Base-by-base conservation (phyloP, 164 flowering plant species). In the Berberis thunbergii region DNA sequence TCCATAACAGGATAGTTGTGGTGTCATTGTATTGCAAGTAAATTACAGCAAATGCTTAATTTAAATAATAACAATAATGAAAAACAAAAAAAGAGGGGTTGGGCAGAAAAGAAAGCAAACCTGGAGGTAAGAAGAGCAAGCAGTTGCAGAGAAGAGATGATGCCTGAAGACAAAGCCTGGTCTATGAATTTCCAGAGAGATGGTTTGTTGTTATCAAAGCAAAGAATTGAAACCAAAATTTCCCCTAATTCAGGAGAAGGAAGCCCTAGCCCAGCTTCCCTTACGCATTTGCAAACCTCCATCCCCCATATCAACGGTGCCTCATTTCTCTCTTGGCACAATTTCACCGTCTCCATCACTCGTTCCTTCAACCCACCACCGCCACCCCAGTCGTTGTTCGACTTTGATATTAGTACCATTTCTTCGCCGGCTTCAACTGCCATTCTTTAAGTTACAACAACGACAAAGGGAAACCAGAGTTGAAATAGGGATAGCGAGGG, bases 61-160 rank as follows among this genome's bases (percentile, higher is more conserved):
- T 49, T 6, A 49, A 6, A 49, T 49, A 49, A 49, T 11, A 6
- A 49, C 11, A 49, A 49, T 11, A 49, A 6, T 11, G 11, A 6
- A 6, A 49, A 11, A 6, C 0, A 26, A 10, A 12, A 10, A 52
- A 52, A 12, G 13, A 11, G n/a, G 55, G 55, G 10, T 52, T 52
- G 13, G 13, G 12, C 6, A 13, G 2, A 3, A 40, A 57, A 57
- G 2, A 40, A 57, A 40, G 41, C 9, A 45, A 49, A 77, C 86
- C 85, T 80, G 71, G 81, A 57, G 56, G 81, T 67, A 66, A 86
- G 86, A n/a, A 86, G 83, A 11, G 85, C 76, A 65, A 86, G 85
- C 65, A 84, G 62, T 6, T 84, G 91, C 8, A 84, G 71, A 5
- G 91, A 75, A 12, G 72, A 79, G n/a, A 86, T 67, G 43, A 84